Evolutionary conservation across 2,329 filamentous ascomycete genomes (phyloP), one percentile per base, ranked within the genome.

Genomic region (Aspergillus fijiensis): DNA sequence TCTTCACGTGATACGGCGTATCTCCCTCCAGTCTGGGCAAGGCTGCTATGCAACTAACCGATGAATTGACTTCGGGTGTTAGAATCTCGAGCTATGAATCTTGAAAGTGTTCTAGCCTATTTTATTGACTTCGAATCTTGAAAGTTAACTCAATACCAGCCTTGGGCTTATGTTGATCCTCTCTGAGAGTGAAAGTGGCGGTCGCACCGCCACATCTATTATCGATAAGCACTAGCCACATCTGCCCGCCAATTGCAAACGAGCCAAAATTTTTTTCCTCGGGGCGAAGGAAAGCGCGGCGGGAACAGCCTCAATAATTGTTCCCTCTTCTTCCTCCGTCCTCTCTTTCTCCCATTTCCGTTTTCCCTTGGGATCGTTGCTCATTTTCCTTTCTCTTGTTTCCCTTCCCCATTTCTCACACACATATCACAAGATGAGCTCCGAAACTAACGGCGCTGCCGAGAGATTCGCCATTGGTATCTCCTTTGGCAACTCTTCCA

Each of bases 401-500:
- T 62, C 53, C 49, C 54, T 57, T 58, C 57, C 21, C 53, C 49
- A 54, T 54, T 60, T 54, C 49, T 53, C 62, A 49, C 12, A 55
- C 55, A 51, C 55, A 35, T 47, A 47, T 16, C 51, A 57, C 62
- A 67, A 73, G 58, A 81, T 82, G 80, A 80, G 76, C 72, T 75
- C 86, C 81, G 81, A 84, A 77, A 75, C 80, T 70, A 78, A 83
- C 80, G 76, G 79, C 72, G 69, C 76, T 75, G 73, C 77, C 73
- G 81, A 85, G 77, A 80, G 84, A 71, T 83, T 84, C 72, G 91
- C 89, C 75, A 98, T 99, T 80, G 95, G 95, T 77, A 92, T 99
- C 75, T 90, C 93, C 68, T 97, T 98, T 83, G 95, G 95, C 80
- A 99, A 98, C 83, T 93, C 92, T 63, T 96, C 96, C 87, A 96